These are phyloP conservation scores for Falciphora oryzae DNA, from an alignment of 2,329 filamentous ascomycete genomes.

Conservation along the genomic window DNA sequence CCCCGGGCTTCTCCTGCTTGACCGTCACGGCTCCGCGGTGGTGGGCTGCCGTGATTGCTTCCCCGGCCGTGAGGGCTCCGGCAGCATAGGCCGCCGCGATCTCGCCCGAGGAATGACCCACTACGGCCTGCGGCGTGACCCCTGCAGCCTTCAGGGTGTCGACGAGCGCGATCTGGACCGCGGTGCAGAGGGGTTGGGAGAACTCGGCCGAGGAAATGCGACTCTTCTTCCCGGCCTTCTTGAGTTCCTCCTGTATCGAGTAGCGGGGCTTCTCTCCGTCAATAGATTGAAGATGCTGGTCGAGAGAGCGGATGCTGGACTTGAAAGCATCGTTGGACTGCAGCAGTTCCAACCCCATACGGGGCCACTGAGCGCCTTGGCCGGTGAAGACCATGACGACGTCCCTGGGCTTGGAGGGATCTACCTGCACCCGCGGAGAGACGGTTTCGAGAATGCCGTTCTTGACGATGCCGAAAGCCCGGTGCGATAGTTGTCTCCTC, in stretches of 20 bases:
- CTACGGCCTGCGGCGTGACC: constrained; percentile 20
- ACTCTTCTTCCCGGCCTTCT: neutral
- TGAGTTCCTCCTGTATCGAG: too few relatives aligned
- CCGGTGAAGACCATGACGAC: constrained; percentile 26
- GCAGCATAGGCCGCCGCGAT: constrained; percentile 27
- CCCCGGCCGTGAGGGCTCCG: constrained; percentile 17
- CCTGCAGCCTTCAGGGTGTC: constrained; percentile 22
- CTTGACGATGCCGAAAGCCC: neutral
- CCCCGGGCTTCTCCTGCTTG: constrained; percentile 16
- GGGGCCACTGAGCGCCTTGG: constrained; percentile 30
- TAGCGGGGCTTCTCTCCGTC: too few relatives aligned
- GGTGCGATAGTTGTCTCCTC: neutral
- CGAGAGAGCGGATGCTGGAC: neutral
- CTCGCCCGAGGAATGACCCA: constrained; percentile 31
- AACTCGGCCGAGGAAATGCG: constrained; percentile 6
- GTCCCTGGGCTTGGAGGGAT: neutral
- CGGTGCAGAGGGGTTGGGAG: constrained; percentile 25
- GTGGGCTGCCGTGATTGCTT: constrained; percentile 18
- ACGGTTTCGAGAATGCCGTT: neutral
- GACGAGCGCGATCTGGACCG: constrained; percentile 25
- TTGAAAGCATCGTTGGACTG: constrained; percentile 8
- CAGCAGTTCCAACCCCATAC: constrained; percentile 19
- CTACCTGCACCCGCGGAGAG: neutral
- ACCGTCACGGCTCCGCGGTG: constrained; percentile 14
- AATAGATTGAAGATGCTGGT: too few relatives aligned